These are phyloP conservation scores for Blumeria hordei DNA, from an alignment of 2,329 filamentous ascomycete species.

Conservation along the genomic window DNA sequence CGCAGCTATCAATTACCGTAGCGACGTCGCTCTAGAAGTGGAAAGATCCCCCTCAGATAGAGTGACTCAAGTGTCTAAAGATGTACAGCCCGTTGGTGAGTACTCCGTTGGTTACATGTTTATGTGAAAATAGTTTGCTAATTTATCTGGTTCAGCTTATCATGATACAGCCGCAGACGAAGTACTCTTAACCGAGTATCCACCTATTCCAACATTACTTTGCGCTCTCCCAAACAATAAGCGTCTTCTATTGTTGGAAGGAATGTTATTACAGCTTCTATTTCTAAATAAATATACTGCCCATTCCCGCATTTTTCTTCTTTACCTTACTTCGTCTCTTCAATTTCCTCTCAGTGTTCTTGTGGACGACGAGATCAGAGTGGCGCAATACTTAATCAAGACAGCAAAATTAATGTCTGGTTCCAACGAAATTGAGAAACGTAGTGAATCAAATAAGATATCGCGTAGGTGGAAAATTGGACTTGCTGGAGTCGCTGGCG, in stretches of 20 bases:
- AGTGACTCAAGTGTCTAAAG: conserved; percentile 8
- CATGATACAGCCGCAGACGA: conserved; percentile 24
- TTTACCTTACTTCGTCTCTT: conserved; percentile 46
- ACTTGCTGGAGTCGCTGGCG: conserved; percentile 67
- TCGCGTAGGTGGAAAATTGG: conserved; percentile 75
- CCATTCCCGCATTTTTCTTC: conserved; percentile 46
- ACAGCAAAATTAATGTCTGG: conserved; percentile 47
- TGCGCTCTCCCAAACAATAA: conserved; percentile 33
- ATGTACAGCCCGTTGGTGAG: conserved; percentile 8
- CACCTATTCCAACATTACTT: conserved; percentile 35
- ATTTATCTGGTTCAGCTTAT: conserved; percentile 13
- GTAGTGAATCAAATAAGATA: conserved; percentile 43
- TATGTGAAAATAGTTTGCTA: neutral
- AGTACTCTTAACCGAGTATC: conserved; percentile 25
- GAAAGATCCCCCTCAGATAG: conserved; percentile 7
- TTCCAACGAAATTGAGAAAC: conserved; percentile 48
- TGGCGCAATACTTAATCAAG: conserved; percentile 50
- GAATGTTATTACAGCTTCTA: conserved; percentile 45
- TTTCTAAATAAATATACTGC: conserved; percentile 57
- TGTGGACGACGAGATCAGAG: conserved; percentile 46
- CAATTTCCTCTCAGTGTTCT: conserved; percentile 40
- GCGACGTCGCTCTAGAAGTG: conserved; percentile 12
- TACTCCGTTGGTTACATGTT: conserved; percentile 1
- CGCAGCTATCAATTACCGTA: conserved; percentile 29
- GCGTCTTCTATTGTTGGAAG: conserved; percentile 43